Base-by-base conservation (phyloP, 345 rosid species). In the Gossypium australe region DNA sequence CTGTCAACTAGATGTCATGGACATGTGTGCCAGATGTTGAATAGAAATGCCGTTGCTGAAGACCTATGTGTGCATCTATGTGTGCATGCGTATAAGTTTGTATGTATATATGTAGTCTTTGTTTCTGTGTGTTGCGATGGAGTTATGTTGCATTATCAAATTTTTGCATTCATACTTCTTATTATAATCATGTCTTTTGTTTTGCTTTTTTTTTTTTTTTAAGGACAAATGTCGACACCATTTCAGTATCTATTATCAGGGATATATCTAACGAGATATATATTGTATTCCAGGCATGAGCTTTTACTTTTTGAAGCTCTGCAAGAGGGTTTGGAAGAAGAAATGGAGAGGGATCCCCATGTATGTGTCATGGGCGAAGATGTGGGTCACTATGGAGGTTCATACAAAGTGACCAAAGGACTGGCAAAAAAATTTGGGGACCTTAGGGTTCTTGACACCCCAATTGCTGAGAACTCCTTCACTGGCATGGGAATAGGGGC, bases 361-460 rank as follows among this genome's bases (percentile, higher is more conserved):
- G 93, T 93, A 17, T 93, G 97, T 43, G 97, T 93, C 51, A 91
- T 93, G 91, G 99, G 99, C 27, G 99, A 95, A 88, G 99, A 95
- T 72, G 98, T 93, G 56, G 99, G 97, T 71, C 99, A 95, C 67
- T 93, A 93, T 56, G 98, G 96, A 78, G 99, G 98, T 68, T 95
- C 99, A 20, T 93, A 95, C 88, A 89, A 93, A 80, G 99, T 94
- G 68, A 89, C 98, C 45, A 89, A 80, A 75, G 96, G 80, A 41
- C 84, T 94, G 77, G 99, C 98, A 55, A 66, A 47, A 0, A 94
- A 89, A 75, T 93, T 77, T 1, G 97, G 99, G 8, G 98, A 94
- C 80, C 96, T 59, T 59, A 25, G 64, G 64, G 64, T 59, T 59
- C 64, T 59, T 25, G 64, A 60, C 34, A 60, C 64, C 41, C 64